phyloP scores from a whole-genome alignment of 1,139 yeast genomes.

The Citeromyces hawaiiensis region DNA sequence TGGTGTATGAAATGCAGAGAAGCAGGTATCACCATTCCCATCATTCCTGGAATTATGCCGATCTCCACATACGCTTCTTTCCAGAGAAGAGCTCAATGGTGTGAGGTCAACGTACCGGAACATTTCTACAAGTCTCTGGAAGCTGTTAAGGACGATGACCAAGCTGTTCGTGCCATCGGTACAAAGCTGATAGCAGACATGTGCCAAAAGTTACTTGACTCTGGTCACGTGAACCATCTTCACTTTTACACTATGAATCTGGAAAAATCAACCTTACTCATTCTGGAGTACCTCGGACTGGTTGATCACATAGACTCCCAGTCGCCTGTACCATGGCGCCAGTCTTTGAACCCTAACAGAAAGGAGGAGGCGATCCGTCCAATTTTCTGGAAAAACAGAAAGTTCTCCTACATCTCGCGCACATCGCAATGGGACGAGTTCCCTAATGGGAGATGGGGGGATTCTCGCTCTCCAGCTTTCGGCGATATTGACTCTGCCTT shows the following conservation, averaged over 20 bases:
- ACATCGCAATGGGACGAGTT: constrained; percentile 97
- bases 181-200: constrained; percentile 71
- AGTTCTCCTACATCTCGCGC: constrained; percentile 78
- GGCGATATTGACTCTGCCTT: constrained; percentile 84
- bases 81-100: constrained; percentile 90
- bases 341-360: constrained; percentile 73
- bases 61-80: constrained; percentile 89
- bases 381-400: constrained; percentile 92
- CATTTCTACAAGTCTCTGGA: constrained; percentile 60
- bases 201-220: constrained; percentile 61
- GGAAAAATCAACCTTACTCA: constrained; percentile 83
- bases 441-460: constrained; percentile 96
- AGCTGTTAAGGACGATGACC: constrained; percentile 85
- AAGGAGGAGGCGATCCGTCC: constrained; percentile 82
- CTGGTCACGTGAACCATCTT: constrained; percentile 70
- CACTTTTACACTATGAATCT: constrained; percentile 96
- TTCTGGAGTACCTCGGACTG: constrained; percentile 60
- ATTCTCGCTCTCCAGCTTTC: constrained; percentile 91
- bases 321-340: constrained; percentile 59
- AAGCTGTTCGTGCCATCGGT: constrained; percentile 75
- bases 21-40: constrained; percentile 72
- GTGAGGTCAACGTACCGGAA: constrained; percentile 68
- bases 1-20: constrained; percentile 73
- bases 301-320: constrained; percentile 16
- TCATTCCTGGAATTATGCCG: constrained; percentile 98